phyloP scores from a whole-genome alignment of 805 yeast genomes.

The Lachancea fermentati region DNA sequence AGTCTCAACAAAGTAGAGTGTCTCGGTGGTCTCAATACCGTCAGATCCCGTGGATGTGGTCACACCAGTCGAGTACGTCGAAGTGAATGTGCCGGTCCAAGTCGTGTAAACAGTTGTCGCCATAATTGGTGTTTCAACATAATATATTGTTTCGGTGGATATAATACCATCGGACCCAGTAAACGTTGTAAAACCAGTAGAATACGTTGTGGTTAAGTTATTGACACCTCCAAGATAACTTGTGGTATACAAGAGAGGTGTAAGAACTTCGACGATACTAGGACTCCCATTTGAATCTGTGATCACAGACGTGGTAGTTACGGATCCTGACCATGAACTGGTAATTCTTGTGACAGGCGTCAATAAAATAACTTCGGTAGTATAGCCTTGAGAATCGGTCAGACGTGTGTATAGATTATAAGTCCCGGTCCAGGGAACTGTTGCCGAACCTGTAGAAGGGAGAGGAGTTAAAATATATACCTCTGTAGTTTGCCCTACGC shows the following conservation, averaged over 20 bases:
- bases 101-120: constrained; percentile 7
- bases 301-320: constrained; percentile 3
- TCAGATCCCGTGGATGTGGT: constrained; percentile 5
- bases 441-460: constrained; percentile 3
- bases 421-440: constrained; percentile 5
- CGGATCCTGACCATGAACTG: constrained; percentile 3
- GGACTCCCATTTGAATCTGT: constrained; percentile 6
- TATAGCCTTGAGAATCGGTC: constrained; percentile 4
- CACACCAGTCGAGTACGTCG: constrained; percentile 8
- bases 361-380: constrained; percentile 3
- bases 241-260: constrained; percentile 2
- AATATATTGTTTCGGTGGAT: constrained; percentile 13
- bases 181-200: constrained; percentile 6
- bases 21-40: constrained; percentile 9
- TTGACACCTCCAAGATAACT: constrained; percentile 10
- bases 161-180: constrained; percentile 12
- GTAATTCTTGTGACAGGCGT: constrained; percentile 3
- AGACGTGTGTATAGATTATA: constrained; percentile 1
- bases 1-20: constrained; percentile 9
- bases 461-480: constrained; percentile 6
- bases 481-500: constrained; percentile 5
- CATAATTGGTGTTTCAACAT: constrained; percentile 14
- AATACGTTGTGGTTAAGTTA: constrained; percentile 5
- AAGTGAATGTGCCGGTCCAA: constrained; percentile 10
- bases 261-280: constrained; percentile 7